Conservation (phyloP, 768 basidiomycete genomes). For the Symmetrospora coprosmae region DNA sequence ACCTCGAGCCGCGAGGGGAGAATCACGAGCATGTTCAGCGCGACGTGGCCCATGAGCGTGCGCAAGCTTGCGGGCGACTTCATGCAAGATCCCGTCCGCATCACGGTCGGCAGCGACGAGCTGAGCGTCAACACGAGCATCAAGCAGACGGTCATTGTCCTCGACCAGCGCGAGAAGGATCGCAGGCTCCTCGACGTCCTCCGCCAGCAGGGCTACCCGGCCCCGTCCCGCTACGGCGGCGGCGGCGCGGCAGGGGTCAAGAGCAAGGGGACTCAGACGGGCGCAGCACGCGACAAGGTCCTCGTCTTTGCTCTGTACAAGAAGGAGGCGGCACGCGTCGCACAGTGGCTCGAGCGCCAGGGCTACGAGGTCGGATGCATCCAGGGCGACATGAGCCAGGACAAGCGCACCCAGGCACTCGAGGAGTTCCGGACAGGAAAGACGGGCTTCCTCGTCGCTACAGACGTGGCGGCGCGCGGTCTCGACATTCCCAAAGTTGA, state of each 20-base stretch:
- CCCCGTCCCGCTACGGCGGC: constrained; percentile 30
- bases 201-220: constrained; percentile 27
- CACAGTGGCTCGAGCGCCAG: constrained; percentile 55
- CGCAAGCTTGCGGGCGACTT: constrained; percentile 76
- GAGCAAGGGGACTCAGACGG: constrained; percentile 46
- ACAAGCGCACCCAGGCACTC: constrained; percentile 65
- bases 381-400: constrained; percentile 61
- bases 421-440: constrained; percentile 73
- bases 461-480: constrained; percentile 88
- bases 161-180: constrained; percentile 32
- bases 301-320: constrained; percentile 95
- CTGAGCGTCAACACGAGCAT: constrained; percentile 85
- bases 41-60: constrained; percentile 95
- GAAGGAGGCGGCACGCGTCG: constrained; percentile 79
- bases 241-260: too few relatives aligned
- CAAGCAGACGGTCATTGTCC: constrained; percentile 46
- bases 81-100: constrained; percentile 64
- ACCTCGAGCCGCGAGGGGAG: constrained; percentile 91
- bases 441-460: constrained; percentile 75
- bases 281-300: constrained; percentile 36
- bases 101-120: constrained; percentile 91
- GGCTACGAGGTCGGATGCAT: constrained; percentile 45
- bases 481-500: constrained; percentile 94
- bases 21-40: constrained; percentile 54
- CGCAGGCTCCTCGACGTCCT: constrained; percentile 26